phyloP scores from a whole-genome alignment of 1,284 basidiomycete genomes.

The Macrocybe sp. region DNA sequence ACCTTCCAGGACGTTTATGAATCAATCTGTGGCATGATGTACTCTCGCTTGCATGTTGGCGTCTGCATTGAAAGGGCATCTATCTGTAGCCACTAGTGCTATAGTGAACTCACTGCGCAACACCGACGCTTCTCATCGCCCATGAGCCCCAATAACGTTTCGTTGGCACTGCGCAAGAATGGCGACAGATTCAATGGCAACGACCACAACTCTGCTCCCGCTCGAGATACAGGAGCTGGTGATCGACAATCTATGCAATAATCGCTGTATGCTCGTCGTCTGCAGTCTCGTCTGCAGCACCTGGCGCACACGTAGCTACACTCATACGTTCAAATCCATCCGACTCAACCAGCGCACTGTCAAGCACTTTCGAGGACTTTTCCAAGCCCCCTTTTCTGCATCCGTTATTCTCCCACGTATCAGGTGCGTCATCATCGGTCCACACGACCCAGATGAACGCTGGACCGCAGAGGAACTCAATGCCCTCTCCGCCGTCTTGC shows the following conservation, averaged over 20 bases:
- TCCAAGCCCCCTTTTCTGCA: slow-evolving; percentile 12
- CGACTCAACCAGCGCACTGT: slow-evolving; percentile 10
- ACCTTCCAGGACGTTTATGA: too few relatives aligned
- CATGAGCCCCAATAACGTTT: too few relatives aligned
- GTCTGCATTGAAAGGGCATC: too few relatives aligned
- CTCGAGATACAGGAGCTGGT: slow-evolving; percentile 16
- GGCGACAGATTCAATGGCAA: too few relatives aligned
- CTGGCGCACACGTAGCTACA: slow-evolving; percentile 16
- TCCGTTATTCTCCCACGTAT: slow-evolving; percentile 13
- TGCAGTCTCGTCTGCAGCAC: slow-evolving; percentile 11
- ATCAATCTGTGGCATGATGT: too few relatives aligned
- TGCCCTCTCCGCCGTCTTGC: not conserved
- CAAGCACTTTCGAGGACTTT: slow-evolving; percentile 8
- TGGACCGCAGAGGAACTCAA: slow-evolving; percentile 6
- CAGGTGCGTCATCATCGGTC: slow-evolving; percentile 9
- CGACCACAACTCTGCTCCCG: slow-evolving; percentile 8
- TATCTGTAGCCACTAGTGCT: too few relatives aligned
- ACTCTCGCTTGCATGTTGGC: too few relatives aligned
- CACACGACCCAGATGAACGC: not conserved
- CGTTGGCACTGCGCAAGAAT: too few relatives aligned
- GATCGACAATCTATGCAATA: slow-evolving; percentile 11
- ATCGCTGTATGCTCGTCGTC: slow-evolving; percentile 7
- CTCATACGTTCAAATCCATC: slow-evolving; percentile 12
- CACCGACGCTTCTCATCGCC: too few relatives aligned
- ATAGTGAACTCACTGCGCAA: too few relatives aligned